Evolutionary conservation across 805 yeast species (phyloP).

Genomic region (Saturnispora dispora): DNA sequence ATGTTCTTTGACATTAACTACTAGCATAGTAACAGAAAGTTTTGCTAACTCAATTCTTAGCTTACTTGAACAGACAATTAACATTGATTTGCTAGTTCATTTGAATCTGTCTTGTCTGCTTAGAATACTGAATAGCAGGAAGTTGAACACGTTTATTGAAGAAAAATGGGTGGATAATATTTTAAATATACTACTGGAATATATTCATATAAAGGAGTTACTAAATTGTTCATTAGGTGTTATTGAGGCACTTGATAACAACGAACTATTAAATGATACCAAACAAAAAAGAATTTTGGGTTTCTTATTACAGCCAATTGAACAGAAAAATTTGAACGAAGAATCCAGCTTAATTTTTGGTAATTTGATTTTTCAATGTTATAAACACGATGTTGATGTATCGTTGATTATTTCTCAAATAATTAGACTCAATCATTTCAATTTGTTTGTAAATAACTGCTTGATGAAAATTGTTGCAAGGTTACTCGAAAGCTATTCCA

Average conservation of each 20-base stretch:
- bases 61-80: slow-evolving; percentile 20
- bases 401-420: not conserved
- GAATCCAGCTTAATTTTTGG: slow-evolving; percentile 1
- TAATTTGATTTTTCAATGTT: not conserved
- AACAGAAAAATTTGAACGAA: not conserved
- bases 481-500: slow-evolving; percentile 10
- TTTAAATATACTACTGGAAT: slow-evolving; percentile 15
- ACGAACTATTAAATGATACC: slow-evolving; percentile 7
- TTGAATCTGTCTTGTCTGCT: slow-evolving; percentile 18
- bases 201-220: slow-evolving; percentile 17
- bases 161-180: slow-evolving; percentile 18
- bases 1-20: slow-evolving; percentile 9
- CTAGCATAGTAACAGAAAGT: not conserved
- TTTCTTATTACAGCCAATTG: not conserved
- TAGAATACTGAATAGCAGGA: slow-evolving; percentile 12
- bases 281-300: slow-evolving; percentile 7
- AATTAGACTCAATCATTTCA: not conserved
- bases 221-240: slow-evolving; percentile 15
- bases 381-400: not conserved
- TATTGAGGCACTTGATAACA: slow-evolving; percentile 9
- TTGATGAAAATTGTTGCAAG: slow-evolving; percentile 16
- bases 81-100: slow-evolving; percentile 23
- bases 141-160: slow-evolving; percentile 7
- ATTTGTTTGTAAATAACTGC: slow-evolving; percentile 13
- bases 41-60: slow-evolving; percentile 8